These are phyloP conservation scores for Suhomyces chickasaworum DNA, from an alignment of 1,139 yeast species.

Conservation along the genomic window DNA sequence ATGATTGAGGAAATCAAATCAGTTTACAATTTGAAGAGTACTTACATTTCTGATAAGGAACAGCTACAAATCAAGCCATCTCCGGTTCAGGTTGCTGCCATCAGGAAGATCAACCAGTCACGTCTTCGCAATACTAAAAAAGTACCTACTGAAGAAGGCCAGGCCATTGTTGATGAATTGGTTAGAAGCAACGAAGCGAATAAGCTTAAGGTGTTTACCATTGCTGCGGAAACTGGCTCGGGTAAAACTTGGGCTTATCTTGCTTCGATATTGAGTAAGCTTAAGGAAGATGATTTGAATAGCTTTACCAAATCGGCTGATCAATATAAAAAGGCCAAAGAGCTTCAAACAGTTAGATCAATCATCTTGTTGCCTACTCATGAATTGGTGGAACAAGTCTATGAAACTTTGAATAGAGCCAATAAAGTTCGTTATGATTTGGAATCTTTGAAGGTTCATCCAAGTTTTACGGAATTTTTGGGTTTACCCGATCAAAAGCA, in stretches of 20 bases:
- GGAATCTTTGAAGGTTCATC: constrained; percentile 20
- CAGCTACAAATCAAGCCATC: constrained; percentile 41
- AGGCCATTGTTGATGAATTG: constrained; percentile 29
- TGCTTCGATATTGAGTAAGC: constrained; percentile 68
- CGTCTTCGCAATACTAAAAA: constrained; percentile 23
- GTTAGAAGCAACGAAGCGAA: constrained; percentile 33
- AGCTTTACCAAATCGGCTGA: constrained; percentile 29
- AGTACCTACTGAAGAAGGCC: constrained; percentile 22
- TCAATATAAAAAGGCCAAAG: constrained; percentile 33
- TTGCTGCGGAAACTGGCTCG: constrained; percentile 96
- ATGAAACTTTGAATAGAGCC: constrained; percentile 49
- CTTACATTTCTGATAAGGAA: constrained; percentile 34
- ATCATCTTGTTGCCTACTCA: constrained; percentile 84
- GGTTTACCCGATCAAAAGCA: constrained; percentile 27
- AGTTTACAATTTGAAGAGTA: constrained; percentile 45
- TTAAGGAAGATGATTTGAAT: constrained; percentile 56
- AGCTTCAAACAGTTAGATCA: constrained; percentile 55
- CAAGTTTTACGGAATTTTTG: constrained; percentile 28
- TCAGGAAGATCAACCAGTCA: constrained; percentile 44
- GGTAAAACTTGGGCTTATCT: constrained; percentile 95
- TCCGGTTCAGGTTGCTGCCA: constrained; percentile 49
- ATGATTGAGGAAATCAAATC: constrained; percentile 59
- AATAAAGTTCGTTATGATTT: constrained; percentile 30
- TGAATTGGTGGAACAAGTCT: constrained; percentile 83
- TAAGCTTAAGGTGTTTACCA: constrained; percentile 63